Evolutionary conservation across 1,139 yeast species (phyloP).

Genomic region (Zhuliangozyma parablackwelliae): DNA sequence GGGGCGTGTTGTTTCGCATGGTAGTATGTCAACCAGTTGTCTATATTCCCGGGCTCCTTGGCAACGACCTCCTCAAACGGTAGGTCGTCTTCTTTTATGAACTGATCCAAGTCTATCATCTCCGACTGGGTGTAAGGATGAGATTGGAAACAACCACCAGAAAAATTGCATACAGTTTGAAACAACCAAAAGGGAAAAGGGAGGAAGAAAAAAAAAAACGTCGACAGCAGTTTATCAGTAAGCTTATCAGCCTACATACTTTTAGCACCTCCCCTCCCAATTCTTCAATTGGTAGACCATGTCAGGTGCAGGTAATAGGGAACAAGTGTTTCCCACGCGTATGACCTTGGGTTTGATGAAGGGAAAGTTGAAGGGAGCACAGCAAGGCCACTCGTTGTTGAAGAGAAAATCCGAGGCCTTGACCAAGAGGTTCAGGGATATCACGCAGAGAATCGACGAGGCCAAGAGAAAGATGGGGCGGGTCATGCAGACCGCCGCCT

Average conservation of each 20-base stretch:
- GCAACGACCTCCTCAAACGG: conserved; percentile 45
- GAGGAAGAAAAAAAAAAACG: background rate
- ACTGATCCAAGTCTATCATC: too few relatives aligned
- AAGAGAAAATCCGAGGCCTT: conserved; percentile 96
- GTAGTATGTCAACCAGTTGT: conserved; percentile 54
- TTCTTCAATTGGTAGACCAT: conserved; percentile 13
- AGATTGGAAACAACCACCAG: too few relatives aligned
- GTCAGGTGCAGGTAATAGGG: conserved; percentile 59
- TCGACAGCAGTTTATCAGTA: background rate
- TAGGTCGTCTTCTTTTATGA: conserved; percentile 22
- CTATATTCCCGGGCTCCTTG: conserved; percentile 38
- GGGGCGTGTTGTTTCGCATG: conserved; percentile 19
- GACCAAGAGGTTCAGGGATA: conserved; percentile 93
- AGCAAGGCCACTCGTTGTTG: conserved; percentile 88
- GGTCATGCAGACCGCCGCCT: conserved; percentile 97
- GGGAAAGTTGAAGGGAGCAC: conserved; percentile 93
- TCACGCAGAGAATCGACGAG: conserved; percentile 89
- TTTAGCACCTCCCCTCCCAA: background rate
- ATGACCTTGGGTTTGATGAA: conserved; percentile 96
- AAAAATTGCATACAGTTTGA: too few relatives aligned
- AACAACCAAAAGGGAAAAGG: background rate
- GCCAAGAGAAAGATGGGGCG: conserved; percentile 97
- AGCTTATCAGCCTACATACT: background rate
- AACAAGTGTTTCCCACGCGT: conserved; percentile 91
- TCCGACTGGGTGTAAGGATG: too few relatives aligned